Evolutionary conservation across 2,329 filamentous ascomycete genomes (phyloP), one percentile per base, ranked within the genome.

Genomic region (Rugonectria rugulosa): DNA sequence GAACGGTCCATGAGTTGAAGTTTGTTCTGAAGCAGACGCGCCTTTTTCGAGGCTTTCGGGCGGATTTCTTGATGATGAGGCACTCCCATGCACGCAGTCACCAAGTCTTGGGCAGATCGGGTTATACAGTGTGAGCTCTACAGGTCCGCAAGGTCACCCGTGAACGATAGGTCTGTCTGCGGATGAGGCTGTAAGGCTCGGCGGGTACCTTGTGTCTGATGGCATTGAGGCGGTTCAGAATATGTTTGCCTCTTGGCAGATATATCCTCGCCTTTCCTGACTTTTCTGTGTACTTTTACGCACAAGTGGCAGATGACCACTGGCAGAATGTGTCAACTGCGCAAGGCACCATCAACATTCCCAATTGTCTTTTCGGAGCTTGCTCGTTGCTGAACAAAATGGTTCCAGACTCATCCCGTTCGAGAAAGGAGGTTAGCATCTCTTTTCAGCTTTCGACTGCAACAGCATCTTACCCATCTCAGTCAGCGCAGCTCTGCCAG

Each of bases 191-290:
- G 29, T 14, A 8, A 32, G 12, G 12, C 12, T 32, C 11, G 12
- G 12, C 12, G 26, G 12, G 12, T 29, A 29, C 23, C 36, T 17
- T 15, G 14, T 6, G 7, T 8, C 20, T 37, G 24, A 21, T 41
- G 29, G 44, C 44, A 48, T 54, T 43, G 51, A 55, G 45, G 45
- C 52, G 44, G 40, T 55, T 55, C 44, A n/a, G n/a, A n/a, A n/a
- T n/a, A n/a, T n/a, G n/a, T n/a, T n/a, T n/a, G n/a, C n/a, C n/a
- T n/a, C n/a, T n/a, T n/a, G n/a, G n/a, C n/a, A n/a, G n/a, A n/a
- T n/a, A n/a, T n/a, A n/a, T n/a, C n/a, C n/a, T n/a, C n/a, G n/a
- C n/a, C n/a, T n/a, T n/a, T n/a, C n/a, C n/a, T n/a, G n/a, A n/a
- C n/a, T n/a, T n/a, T n/a, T n/a, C n/a, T n/a, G n/a, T n/a, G n/a